A percentile compares a stretch with the other conserved stretches of the same genome.
Evolutionary conservation across 108 stramenopile species (phyloP).

Genomic region (Heterococcus sp.): DNA sequence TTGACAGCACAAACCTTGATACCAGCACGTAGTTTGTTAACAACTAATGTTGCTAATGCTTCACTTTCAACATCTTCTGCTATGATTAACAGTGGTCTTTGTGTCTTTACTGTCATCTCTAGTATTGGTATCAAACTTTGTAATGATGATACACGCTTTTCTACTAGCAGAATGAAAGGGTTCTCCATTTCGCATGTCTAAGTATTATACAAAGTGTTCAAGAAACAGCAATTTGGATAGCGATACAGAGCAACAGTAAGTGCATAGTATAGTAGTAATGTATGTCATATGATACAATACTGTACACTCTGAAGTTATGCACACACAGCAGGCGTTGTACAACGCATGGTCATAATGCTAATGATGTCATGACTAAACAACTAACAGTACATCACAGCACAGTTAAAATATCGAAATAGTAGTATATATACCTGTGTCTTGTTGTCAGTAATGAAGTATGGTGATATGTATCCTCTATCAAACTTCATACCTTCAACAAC

Average conservation of each 20-base stretch:
- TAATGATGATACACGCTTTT: conserved; percentile 95
- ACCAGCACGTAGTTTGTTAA: conserved; percentile 98
- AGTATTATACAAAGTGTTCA: too few species aligned
- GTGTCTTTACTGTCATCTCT: conserved; percentile 86
- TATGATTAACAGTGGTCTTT: conserved; percentile 88
- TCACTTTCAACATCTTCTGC: conserved; percentile 99
- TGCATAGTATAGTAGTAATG: too few species aligned
- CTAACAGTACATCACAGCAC: too few species aligned
- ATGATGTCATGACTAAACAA: too few species aligned
- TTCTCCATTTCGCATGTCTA: conserved; percentile 85
- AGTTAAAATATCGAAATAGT: too few species aligned
- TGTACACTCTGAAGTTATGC: too few species aligned
- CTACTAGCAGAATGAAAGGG: conserved; percentile 91
- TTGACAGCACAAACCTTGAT: conserved; percentile 99
- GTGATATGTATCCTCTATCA: conserved; percentile 98
- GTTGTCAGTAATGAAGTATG: conserved; percentile 97
- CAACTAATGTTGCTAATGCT: conserved; percentile 96
- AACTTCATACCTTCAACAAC: conserved; percentile 99
- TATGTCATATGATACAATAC: too few species aligned
- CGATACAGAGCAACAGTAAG: too few species aligned
- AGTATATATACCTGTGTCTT: conserved; percentile 89
- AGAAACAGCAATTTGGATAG: too few species aligned
- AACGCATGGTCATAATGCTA: too few species aligned
- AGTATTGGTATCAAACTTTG: conserved; percentile 92
- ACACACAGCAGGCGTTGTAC: too few species aligned